A percentile compares a stretch with the other conserved stretches of the same genome.
phyloP scores from a whole-genome alignment of 345 rosid species.

The Viola odorata region DNA sequence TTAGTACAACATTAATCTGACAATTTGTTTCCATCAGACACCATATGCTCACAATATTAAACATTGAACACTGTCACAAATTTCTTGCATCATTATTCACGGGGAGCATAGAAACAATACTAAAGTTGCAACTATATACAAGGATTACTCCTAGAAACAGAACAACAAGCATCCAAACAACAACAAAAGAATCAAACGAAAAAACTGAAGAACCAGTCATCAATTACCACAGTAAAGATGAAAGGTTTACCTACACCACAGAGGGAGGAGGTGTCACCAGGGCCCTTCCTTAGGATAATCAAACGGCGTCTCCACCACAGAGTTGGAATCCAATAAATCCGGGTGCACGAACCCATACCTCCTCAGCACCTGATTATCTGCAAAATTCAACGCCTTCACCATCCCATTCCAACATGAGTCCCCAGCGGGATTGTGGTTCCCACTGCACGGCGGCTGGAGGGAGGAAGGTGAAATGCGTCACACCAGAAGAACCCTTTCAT shows the following conservation, averaged over 20 bases:
- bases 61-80: background rate
- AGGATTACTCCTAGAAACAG: no score
- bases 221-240: background rate
- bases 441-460: slow-evolving; percentile 97
- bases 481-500: no score
- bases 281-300: slow-evolving; percentile 82
- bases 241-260: background rate
- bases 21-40: no score
- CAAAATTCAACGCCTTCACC: slow-evolving; percentile 85
- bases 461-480: slow-evolving; percentile 89
- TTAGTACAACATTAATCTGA: no score
- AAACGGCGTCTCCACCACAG: slow-evolving; percentile 54
- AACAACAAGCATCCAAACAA: no score
- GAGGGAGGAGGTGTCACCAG: slow-evolving; percentile 38
- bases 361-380: slow-evolving; percentile 88
- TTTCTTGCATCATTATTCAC: background rate
- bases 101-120: no score
- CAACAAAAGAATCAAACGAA: no score
- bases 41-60: no score
- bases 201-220: no score
- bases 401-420: slow-evolving; percentile 72
- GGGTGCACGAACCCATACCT: slow-evolving; percentile 73
- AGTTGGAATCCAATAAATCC: slow-evolving; percentile 49
- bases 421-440: slow-evolving; percentile 65
- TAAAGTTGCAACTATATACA: no score